Evolutionary conservation across 345 rosid species (phyloP), one percentile per base, ranked within the genome.

Genomic region (Lagerstroemia speciosa): DNA sequence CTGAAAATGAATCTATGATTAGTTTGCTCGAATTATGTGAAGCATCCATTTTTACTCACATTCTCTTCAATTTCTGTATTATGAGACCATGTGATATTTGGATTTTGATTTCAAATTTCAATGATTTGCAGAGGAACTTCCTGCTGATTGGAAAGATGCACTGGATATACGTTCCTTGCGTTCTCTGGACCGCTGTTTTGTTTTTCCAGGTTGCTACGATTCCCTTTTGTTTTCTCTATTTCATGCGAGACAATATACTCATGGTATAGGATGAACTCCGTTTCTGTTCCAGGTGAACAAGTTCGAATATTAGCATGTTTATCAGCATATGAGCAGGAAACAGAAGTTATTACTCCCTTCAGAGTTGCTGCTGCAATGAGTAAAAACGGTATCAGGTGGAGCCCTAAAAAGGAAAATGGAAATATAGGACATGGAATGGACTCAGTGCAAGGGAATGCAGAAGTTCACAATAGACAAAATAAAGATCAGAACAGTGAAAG

Each of bases 321-420:
- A 83, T 87, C 96, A 52, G 89, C 89, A 2, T 80, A 72, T 73
- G 87, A 88, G 83, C 89, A 83, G 76, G 97, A 92, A 62, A 72
- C 81, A 58, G 98, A 90, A 85, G 81, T 88, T 72, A 90, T 95
- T 68, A 90, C 99, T 61, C 98, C 98, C 37, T 88, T 92, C 78
- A 92, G 90, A 76, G 91, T 92, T 73, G 98, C 98, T 80, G 99
- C 92, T 24, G 85, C 88, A 17, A 89, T 95, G 90, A 79, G 83
- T 74, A 88, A 86, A 81, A 85, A 78, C 83, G 87, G 92, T 43
- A 83, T 70, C 26, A 85, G 85, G 71, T 83, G 83, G 67, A 79
- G 70, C 53, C 75, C 78, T 41, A 83, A 81, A 52, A 82, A 69
- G 73, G 84, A 79, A 74, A 87, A 86, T 69, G 96, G 83, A 69